Evolutionary conservation across 257 asterid genomes (phyloP), one percentile per base, ranked within the genome.

Genomic region (Phtheirospermum japonicum): DNA sequence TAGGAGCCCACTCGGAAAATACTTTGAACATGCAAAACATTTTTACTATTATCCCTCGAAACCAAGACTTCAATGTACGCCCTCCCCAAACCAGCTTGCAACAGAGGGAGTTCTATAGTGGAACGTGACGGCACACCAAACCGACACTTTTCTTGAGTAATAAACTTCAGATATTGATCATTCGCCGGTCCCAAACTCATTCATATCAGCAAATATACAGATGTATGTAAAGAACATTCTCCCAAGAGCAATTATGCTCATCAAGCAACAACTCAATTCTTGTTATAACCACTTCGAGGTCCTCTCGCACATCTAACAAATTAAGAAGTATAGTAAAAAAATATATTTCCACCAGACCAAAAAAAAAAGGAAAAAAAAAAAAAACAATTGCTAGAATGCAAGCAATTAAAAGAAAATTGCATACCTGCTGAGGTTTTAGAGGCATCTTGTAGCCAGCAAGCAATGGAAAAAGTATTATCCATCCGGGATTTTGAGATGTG

Each of bases 1-100:
- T 89, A 66, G 97, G 99, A 69, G 99, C 99, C 99, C 99, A 89
- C 80, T 84, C 81, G 39, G 99, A 92, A n/a, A 67, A 92, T 85
- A 75, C 99, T 92, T 59, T 92, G 99, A 37, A 92, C 97, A 63
- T 92, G 99, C 82, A 92, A 80, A 70, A 92, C 99, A 58, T 78
- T 86, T 80, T 92, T 92, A 37, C 75, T 66, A 53, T 71, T 70
- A 78, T 86, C 95, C 28, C 54, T 75, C 49, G 97, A 84, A 64
- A 85, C 97, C 77, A 92, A 64, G 42, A 89, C 96, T 86, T 92
- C 99, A 65, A 92, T 57, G 72, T 85, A 89, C 45, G 87, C 97
- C 68, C 73, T 83, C 65, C 97, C 97, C 75, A 89, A 68, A 77
- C 95, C 93, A 83, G 79, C 88, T 77, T 79, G 82, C 68, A 71